These are phyloP conservation scores for Penicillium goetzii DNA, from an alignment of 495 filamentous ascomycete species.

Conservation along the genomic window DNA sequence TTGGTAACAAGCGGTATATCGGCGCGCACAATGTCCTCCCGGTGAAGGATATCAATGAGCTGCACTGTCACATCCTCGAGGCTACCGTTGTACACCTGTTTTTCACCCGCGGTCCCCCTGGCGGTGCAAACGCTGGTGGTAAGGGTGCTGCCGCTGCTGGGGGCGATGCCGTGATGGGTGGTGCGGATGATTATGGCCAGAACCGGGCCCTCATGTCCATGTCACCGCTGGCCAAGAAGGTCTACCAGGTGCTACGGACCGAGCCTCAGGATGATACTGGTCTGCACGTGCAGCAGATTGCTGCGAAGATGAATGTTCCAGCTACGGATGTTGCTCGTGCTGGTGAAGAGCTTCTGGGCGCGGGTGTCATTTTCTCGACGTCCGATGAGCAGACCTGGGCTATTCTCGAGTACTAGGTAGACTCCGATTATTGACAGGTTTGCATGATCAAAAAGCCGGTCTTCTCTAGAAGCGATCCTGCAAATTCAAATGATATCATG, in stretches of 20 bases:
- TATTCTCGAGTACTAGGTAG: constrained; percentile 61
- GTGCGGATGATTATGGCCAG: constrained; percentile 41
- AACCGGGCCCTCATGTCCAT: constrained; percentile 50
- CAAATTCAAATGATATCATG: constrained; percentile 38
- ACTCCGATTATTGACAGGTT: neutral
- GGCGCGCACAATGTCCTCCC: constrained; percentile 79
- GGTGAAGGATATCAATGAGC: constrained; percentile 84
- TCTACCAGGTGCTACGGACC: constrained; percentile 66
- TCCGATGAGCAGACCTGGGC: constrained; percentile 84
- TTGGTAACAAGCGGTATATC: constrained; percentile 79
- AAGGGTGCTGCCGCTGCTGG: constrained; percentile 30
- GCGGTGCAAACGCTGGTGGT: constrained; percentile 36
- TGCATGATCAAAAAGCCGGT: constrained; percentile 1
- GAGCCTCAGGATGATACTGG: constrained; percentile 76
- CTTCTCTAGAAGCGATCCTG: constrained; percentile 16
- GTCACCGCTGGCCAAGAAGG: constrained; percentile 60
- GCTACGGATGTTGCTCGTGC: constrained; percentile 71
- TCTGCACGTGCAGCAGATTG: constrained; percentile 75
- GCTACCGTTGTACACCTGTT: constrained; percentile 84
- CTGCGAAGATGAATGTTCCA: constrained; percentile 61
- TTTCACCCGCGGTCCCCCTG: constrained; percentile 74
- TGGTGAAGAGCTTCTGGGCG: constrained; percentile 72
- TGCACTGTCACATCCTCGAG: constrained; percentile 87
- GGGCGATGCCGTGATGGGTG: constrained; percentile 45
- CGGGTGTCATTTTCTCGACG: constrained; percentile 85